Conservation (phyloP, 2,329 filamentous ascomycete species). For the Xylariaceae sp. region DNA sequence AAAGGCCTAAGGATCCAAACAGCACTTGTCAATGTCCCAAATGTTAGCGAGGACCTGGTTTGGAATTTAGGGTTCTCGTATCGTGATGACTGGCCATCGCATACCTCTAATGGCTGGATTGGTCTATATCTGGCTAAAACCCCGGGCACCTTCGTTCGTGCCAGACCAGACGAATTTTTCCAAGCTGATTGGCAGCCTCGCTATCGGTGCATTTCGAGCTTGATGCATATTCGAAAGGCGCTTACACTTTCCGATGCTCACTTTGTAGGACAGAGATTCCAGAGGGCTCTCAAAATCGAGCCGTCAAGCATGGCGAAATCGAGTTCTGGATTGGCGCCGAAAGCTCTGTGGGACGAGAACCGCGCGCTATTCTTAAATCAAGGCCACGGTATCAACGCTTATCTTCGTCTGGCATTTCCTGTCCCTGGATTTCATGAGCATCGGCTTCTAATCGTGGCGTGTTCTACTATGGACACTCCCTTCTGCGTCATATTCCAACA, state of each 20-base stretch:
- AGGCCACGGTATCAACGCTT: slow-evolving; percentile 17
- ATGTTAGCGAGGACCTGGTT: not conserved
- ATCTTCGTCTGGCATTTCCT: not conserved
- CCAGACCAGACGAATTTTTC: slow-evolving; percentile 2
- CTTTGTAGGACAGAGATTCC: not conserved
- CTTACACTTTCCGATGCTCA: not conserved
- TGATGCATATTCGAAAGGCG: slow-evolving; percentile 11
- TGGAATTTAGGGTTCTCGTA: slow-evolving; percentile 12
- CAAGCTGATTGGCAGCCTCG: not conserved
- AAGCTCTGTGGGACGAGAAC: slow-evolving; percentile 5
- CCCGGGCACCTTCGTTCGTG: slow-evolving; percentile 7
- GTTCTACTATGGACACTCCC: slow-evolving; percentile 7
- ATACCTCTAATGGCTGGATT: slow-evolving; percentile 2
- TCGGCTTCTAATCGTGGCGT: not conserved
- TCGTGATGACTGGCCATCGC: slow-evolving; percentile 5
- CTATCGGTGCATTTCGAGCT: not conserved
- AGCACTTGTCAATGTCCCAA: not conserved
- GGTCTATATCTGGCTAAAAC: slow-evolving; percentile 12
- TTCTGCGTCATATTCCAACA: not conserved
- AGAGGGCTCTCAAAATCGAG: slow-evolving; percentile 1
- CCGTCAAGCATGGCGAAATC: not conserved
- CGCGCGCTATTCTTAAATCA: slow-evolving; percentile 1
- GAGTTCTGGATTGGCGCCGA: not conserved
- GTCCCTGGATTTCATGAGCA: too few species aligned
- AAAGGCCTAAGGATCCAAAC: slow-evolving; percentile 12